Evolutionary conservation across 2,329 filamentous ascomycete genomes (phyloP), one percentile per base, ranked within the genome.

Genomic region (Fusarium buxicola): DNA sequence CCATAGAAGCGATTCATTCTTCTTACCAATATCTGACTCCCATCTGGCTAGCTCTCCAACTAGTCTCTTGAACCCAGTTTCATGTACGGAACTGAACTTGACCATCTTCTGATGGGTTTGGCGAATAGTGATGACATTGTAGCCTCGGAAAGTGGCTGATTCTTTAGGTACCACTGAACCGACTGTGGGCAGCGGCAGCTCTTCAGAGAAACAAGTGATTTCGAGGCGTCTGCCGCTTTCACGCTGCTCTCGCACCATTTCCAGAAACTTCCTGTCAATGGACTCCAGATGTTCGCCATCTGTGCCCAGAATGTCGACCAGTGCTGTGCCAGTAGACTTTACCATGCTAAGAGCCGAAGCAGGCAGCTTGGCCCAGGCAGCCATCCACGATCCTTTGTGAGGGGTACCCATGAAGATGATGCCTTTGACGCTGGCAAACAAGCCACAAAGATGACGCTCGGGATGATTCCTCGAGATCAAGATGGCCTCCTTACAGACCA

Each of bases 341-440:
- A 75, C 15, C 2, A 76, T 4, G 2, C 73, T 73, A 7, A 78
- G 49, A 21, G 60, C 62, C 4, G 55, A 55, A 16, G 61, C 74
- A 1, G 71, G 68, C 8, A 75, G 69, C 10, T 56, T 66, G 1
- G 69, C 69, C 76, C 74, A 78, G 24, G 72, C 43, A 1, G 77
- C 76, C 58, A 75, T 66, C 70, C 69, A 72, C 0, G 74, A 64
- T 2, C 76, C 76, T 16, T 50, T 66, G 54, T 79, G 75, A n/a
- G 77, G 77, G 2, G 76, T 78, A 10, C 77, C 76, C 65, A 78
- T 71, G 53, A 79, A 78, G 7, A 69, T 34, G 28, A 78, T 64
- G 11, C 73, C 76, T 15, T 46, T 62, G 7, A 55, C 61, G 16
- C 18, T 60, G 10, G 70, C 36, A 36, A 76, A 73, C 0, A 80